phyloP scores from a whole-genome alignment of 2,329 filamentous ascomycete species.

The Cladosporium sphaerospermum region DNA sequence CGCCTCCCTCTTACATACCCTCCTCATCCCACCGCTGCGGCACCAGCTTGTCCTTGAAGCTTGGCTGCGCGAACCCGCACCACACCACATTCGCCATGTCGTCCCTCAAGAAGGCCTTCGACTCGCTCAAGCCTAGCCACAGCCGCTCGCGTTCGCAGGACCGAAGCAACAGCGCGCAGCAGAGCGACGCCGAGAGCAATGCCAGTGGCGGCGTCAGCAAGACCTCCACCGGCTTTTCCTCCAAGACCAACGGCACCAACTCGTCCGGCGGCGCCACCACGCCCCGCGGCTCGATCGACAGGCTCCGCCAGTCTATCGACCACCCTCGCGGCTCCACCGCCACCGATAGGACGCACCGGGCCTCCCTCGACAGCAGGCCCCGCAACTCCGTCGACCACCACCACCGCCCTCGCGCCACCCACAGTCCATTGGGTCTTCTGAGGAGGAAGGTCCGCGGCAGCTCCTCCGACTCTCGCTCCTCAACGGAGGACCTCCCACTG shows the following conservation, averaged over 20 bases:
- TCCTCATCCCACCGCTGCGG: neutral
- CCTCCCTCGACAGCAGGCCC: conserved; percentile 2
- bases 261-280: neutral
- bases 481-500: conserved; percentile 35
- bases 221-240: conserved; percentile 19
- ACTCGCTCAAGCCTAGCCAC: conserved; percentile 35
- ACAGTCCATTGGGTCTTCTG: conserved; percentile 30
- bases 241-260: conserved; percentile 17
- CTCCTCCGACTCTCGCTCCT: conserved; percentile 30
- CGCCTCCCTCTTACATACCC: neutral
- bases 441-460: conserved; percentile 24
- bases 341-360: neutral
- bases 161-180: neutral
- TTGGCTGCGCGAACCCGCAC: neutral
- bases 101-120: conserved; percentile 43
- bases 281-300: conserved; percentile 14
- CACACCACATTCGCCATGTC: conserved; percentile 18
- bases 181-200: conserved; percentile 6
- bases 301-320: conserved; percentile 9
- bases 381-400: conserved; percentile 23
- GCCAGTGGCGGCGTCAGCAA: conserved; percentile 10
- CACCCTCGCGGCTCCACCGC: neutral
- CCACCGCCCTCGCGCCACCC: conserved; percentile 20
- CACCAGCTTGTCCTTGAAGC: conserved; percentile 4
- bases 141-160: conserved; percentile 5